Evolutionary conservation across 202 grass and related monocot species (phyloP), one percentile per base, ranked within the genome.

Genomic region (Zoysia matrella): DNA sequence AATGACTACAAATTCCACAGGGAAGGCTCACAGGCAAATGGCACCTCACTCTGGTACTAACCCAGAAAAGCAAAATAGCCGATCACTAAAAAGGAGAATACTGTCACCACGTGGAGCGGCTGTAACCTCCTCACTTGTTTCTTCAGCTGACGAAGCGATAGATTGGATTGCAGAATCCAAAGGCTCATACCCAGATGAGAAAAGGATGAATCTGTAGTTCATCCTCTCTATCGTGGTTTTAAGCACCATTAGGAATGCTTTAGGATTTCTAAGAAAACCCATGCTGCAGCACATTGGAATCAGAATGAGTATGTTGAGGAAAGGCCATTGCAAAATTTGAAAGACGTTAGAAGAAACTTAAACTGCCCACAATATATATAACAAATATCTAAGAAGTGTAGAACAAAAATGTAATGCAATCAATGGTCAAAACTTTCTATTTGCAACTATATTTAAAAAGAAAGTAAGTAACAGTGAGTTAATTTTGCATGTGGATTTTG

Each of bases 201-300:
- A 93, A 69, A 98, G 84, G 64, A 98, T 84, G 69, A 93, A 89
- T 74, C 64, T 93, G 72, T 91, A 78, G 68, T 88, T 56, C 47
- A 90, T 91, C 52, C 14, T 69, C 67, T 91, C 88, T 91, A 93
- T 82, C 49, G 81, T 88, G 84, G 50, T 75, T 89, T 94, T 83
- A 71, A 98, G 76, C 44, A 93, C 90, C 77, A 72, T 85, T 43
- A 98, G 49, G 76, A 98, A 93, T 77, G 90, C 86, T 84, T 89
- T 80, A 67, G 92, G 92, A 66, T 98, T 98, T 88, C 70, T 89
- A 88, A 94, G 88, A 80, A 94, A 98, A 10, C 95, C 95, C 95
- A 98, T 98, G 86, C 95, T 98, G 84, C 60, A 89, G 22, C 52
- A 90, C 62, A 82, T 85, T 73, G n/a, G 14, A 69, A 6, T 42